Evolutionary conservation across 169 alveolate genomes (phyloP), one percentile per base, ranked within the genome.

Genomic region (Babesia divergens): DNA sequence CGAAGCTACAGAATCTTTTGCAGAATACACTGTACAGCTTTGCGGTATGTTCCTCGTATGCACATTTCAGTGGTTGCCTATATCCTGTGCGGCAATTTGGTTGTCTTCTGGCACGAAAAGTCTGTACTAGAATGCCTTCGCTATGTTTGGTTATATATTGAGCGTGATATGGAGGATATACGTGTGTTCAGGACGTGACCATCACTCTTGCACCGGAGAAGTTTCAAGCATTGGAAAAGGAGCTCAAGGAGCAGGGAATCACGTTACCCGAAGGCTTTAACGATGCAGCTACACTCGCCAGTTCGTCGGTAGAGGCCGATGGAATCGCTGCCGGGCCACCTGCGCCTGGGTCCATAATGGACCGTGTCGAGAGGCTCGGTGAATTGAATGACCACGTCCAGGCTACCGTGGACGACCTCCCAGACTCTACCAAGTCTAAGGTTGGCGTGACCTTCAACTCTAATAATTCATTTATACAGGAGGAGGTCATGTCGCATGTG

Each of bases 21-120:
- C 86, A 77, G 37, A 77, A 77, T 38, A 77, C 82, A 14, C 67
- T 77, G 9, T 54, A 58, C 86, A 77, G 80, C 51, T 50, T 64
- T 18, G 82, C 76, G 54, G 86, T 77, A 32, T 16, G 82, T 77
- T 40, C 18, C 16, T 67, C n/a, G n/a, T n/a, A n/a, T n/a, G n/a
- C n/a, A n/a, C n/a, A n/a, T n/a, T n/a, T n/a, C n/a, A n/a, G n/a
- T n/a, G n/a, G n/a, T n/a, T n/a, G n/a, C n/a, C n/a, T n/a, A n/a
- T n/a, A n/a, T n/a, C n/a, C n/a, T n/a, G n/a, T n/a, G n/a, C n/a
- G n/a, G n/a, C n/a, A n/a, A n/a, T n/a, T n/a, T n/a, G n/a, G n/a
- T n/a, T n/a, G n/a, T n/a, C n/a, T n/a, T n/a, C n/a, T n/a, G n/a
- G n/a, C n/a, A n/a, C n/a, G n/a, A n/a, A n/a, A n/a, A n/a, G n/a